These are phyloP conservation scores for Aspergillus sclerotiicarbonarius DNA, from an alignment of 495 filamentous ascomycete genomes.

Conservation along the genomic window DNA sequence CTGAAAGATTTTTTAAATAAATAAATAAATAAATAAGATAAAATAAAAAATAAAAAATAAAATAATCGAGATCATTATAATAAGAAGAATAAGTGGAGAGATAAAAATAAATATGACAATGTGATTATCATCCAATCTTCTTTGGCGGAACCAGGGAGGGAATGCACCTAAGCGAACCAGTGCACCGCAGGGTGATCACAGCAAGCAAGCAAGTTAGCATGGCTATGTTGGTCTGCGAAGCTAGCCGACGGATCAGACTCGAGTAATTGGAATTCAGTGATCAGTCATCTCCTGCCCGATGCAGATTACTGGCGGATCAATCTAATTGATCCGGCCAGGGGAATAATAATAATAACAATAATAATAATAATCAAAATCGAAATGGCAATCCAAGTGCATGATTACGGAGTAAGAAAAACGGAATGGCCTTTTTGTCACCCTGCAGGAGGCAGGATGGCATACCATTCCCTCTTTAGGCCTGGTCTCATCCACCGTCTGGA, in stretches of 20 bases:
- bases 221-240: background rate
- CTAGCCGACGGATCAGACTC: no score
- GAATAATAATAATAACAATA: no score
- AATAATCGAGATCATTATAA: slow-evolving; percentile 3
- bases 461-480: background rate
- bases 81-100: background rate
- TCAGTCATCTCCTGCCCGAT: no score
- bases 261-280: no score
- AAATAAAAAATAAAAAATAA: background rate
- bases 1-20: slow-evolving; percentile 8
- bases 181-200: slow-evolving; percentile 2
- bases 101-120: slow-evolving; percentile 6
- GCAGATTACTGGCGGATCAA: no score
- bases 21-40: background rate
- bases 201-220: background rate
- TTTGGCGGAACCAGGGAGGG: background rate
- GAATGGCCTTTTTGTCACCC: no score
- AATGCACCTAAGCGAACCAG: background rate
- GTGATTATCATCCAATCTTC: background rate
- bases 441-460: no score
- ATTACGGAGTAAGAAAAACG: no score
- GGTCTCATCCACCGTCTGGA: background rate
- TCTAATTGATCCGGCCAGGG: no score
- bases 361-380: no score
- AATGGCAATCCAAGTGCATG: no score